Evolutionary conservation across 1,284 basidiomycete species (phyloP), one percentile per base, ranked within the genome.

Genomic region (Apiotrichum veenhuisii): DNA sequence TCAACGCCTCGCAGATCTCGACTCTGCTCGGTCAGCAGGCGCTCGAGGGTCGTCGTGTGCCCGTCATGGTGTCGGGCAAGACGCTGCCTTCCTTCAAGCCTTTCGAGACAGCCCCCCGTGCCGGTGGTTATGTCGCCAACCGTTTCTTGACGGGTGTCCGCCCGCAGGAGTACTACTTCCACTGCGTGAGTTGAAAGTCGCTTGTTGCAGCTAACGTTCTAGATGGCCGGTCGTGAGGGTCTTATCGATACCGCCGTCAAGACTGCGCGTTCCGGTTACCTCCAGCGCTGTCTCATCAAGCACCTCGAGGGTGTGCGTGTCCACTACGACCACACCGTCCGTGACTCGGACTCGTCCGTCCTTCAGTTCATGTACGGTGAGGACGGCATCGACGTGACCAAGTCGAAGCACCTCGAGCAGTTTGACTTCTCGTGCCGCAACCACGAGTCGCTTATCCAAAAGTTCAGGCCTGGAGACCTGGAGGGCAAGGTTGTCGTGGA

Each of bases 131-230:
- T 76, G 91, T 99, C 50, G 92, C 91, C n/a, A 96, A 94, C 75
- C 91, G 96, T 51, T 99, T 99, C 84, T 84, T 99, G 81, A 98
- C 96, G 20, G 96, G 96, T 59, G 88, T 99, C 73, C 91, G 89
- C 63, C 96, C 96, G 0, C 96, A 99, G 75, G 96, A 99, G 77
- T 99, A 97, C 80, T 99, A 97, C 80, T 99, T 99, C 84, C 96
- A 98, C 80, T 44, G 15, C 30, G 15, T 36, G 26, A 34, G n/a
- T 52, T 20, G 40, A 40, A 18, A 9, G 9, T n/a, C 22, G 8
- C 14, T 25, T 11, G 17, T 1, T 12, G 8, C 15, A n/a, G 22
- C 50, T 46, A 22, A 46, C 52, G n/a, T 22, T 9, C 34, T 98
- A 96, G 77, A 99, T 99, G 96, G 94, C 96, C 58, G 96, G 96